phyloP scores from a whole-genome alignment of 2,329 filamentous ascomycete species.

The Colletotrichum liriopes region DNA sequence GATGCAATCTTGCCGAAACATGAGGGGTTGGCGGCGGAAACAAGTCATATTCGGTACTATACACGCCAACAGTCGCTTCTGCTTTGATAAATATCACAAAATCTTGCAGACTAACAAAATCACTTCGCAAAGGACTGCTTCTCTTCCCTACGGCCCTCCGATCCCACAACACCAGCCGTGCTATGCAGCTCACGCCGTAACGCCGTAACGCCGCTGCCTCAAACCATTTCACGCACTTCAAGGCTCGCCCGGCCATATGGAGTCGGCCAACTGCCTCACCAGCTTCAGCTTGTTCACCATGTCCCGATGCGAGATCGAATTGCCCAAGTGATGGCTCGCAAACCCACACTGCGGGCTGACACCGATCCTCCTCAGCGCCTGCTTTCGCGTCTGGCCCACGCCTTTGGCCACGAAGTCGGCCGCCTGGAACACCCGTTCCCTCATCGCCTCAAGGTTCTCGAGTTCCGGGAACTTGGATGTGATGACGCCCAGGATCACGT shows the following conservation, averaged over 20 bases:
- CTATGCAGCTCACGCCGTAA: neutral
- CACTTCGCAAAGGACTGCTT: neutral
- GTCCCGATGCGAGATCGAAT: constrained; percentile 37
- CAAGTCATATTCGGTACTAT: neutral
- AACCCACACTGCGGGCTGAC: constrained; percentile 81
- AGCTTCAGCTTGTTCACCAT: constrained; percentile 39
- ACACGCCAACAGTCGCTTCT: neutral
- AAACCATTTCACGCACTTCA: neutral
- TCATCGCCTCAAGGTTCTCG: constrained; percentile 70
- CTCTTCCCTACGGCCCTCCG: neutral
- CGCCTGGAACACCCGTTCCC: constrained; percentile 68
- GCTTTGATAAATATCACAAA: neutral
- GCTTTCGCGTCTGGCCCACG: constrained; percentile 71
- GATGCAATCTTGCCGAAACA: too few relatives aligned
- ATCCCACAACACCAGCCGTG: neutral
- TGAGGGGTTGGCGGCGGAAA: too few relatives aligned
- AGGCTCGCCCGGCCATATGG: constrained; percentile 41
- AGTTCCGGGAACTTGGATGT: constrained; percentile 73
- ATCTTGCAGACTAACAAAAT: neutral
- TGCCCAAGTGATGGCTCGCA: constrained; percentile 63
- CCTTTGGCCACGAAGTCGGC: constrained; percentile 79
- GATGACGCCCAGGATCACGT: constrained; percentile 74
- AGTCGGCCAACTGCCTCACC: constrained; percentile 35
- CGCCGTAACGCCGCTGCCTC: neutral
- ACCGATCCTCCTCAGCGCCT: constrained; percentile 76